Conservation (phyloP, 1,284 basidiomycete genomes). For the Pyrrhoderma noxium region DNA sequence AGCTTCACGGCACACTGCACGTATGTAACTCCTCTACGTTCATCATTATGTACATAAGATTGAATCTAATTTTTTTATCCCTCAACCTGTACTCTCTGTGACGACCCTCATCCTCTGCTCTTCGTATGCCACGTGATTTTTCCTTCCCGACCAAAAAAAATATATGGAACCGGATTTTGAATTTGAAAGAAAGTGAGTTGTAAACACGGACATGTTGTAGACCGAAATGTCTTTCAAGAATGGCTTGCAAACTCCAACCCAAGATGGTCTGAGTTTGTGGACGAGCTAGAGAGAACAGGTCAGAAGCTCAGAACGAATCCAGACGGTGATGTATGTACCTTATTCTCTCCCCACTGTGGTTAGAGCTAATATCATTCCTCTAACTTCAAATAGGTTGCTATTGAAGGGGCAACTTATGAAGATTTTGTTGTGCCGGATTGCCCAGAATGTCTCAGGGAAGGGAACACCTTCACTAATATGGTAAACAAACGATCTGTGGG, state of each 20-base stretch:
- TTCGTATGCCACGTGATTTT: no score
- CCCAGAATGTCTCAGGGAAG: conserved; percentile 44
- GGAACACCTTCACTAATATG: conserved; percentile 46
- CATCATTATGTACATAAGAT: background rate
- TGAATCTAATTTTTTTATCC: background rate
- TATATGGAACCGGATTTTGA: conserved; percentile 15
- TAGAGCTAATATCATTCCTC: background rate
- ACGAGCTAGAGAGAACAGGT: conserved; percentile 59
- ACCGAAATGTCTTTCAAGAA: conserved; percentile 69
- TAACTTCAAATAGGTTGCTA: conserved; percentile 52
- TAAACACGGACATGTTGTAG: conserved; percentile 56
- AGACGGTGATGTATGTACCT: conserved; percentile 75
- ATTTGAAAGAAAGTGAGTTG: conserved; percentile 75
- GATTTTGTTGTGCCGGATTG: conserved; percentile 79
- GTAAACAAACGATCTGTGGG: conserved; percentile 47
- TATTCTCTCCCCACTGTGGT: background rate
- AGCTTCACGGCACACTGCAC: conserved; percentile 86
- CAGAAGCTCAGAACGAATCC: conserved; percentile 75
- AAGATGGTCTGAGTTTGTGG: conserved; percentile 64
- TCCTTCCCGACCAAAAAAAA: no score
- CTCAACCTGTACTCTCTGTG: background rate
- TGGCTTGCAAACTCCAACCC: conserved; percentile 71
- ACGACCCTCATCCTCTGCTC: no score
- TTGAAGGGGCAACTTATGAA: conserved; percentile 69
- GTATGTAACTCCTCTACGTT: conserved; percentile 40